Base-by-base conservation (phyloP, 2,329 filamentous ascomycete genomes). In the Monilinia fructicola region DNA sequence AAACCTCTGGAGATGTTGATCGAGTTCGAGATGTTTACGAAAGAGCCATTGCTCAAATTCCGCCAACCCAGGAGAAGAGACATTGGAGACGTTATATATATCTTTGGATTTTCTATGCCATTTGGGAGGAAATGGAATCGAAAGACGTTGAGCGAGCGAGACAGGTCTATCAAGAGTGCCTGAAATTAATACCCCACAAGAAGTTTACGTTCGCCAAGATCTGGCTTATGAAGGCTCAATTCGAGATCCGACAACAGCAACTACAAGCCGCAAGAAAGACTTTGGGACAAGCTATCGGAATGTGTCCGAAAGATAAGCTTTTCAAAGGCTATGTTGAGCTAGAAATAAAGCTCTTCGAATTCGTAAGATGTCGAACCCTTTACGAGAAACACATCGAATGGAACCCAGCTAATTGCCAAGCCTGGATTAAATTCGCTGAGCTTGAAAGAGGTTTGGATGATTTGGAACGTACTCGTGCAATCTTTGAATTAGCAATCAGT, bases 21-120 rank as follows among this genome's bases (percentile, higher is more conserved):
- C 87, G 91, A 53, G 89, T 97, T 1, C 87, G 95, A 44, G 95
- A 99, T 71, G 88, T 96, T 18, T 99, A 98, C 78, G 95, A 99
- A 79, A 87, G 93, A 73, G 95, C 95, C 2, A 96, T 99, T 72
- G 93, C 95, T 6, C 94, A 99, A 75, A 87, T 98, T 18, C 95
- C 95, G 2, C 94, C 95, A 0, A 96, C 93, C 26, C 91, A 96
- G 73, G 95, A 98, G 77, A 99, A 99, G 82, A 87, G 95, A 56
- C 93, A 98, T 78, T 99, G 95, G 95, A 86, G 95, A 71, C 85
- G 95, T 46, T 99, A 99, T 78, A 96, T 99, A 68, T 99, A 98
- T 76, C 85, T 99, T 1, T 99, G 94, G 92, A 87, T 98, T 54
- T 97, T 98, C 79, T 99, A 98, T 78, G 95, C 95, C 12, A 81